Percentiles rank a stretch among this genome's conserved stretches.
Conservation (phyloP, 257 asterid genomes). For the Jacaranda mimosifolia region DNA sequence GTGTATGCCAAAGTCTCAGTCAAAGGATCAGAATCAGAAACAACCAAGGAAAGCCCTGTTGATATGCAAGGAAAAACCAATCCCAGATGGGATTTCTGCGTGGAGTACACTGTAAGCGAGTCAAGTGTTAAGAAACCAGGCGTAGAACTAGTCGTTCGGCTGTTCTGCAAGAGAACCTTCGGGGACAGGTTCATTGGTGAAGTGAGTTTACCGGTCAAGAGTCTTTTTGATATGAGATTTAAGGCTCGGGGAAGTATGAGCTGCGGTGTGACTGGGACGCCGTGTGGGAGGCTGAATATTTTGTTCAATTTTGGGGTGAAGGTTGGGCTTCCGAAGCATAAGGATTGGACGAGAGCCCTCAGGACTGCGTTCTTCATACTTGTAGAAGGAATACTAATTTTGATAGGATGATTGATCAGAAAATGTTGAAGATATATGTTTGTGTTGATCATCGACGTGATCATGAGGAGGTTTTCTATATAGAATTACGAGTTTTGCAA, state of each 20-base stretch:
- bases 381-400: conserved; percentile 10
- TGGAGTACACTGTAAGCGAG: conserved; percentile 31
- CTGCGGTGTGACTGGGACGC: conserved; percentile 31
- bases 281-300: conserved; percentile 26
- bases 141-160: conserved; percentile 5
- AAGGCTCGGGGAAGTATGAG: background rate
- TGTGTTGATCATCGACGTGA: background rate
- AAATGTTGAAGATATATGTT: conserved; percentile 13
- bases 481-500: no score
- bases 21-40: conserved; percentile 22
- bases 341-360: conserved; percentile 28
- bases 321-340: background rate
- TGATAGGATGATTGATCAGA: background rate
- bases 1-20: conserved; percentile 38
- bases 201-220: conserved; percentile 37
- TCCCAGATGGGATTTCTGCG: conserved; percentile 37
- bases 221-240: conserved; percentile 37
- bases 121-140: background rate
- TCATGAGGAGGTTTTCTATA: background rate
- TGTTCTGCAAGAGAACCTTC: conserved; percentile 23
- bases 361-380: background rate
- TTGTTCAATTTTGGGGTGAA: conserved; percentile 33
- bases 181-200: conserved; percentile 36
- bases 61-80: conserved; percentile 26
- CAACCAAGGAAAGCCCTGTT: conserved; percentile 18